Evolutionary conservation across 2,329 filamentous ascomycete genomes (phyloP), one percentile per base, ranked within the genome.

Genomic region (Apiospora saccharicola): DNA sequence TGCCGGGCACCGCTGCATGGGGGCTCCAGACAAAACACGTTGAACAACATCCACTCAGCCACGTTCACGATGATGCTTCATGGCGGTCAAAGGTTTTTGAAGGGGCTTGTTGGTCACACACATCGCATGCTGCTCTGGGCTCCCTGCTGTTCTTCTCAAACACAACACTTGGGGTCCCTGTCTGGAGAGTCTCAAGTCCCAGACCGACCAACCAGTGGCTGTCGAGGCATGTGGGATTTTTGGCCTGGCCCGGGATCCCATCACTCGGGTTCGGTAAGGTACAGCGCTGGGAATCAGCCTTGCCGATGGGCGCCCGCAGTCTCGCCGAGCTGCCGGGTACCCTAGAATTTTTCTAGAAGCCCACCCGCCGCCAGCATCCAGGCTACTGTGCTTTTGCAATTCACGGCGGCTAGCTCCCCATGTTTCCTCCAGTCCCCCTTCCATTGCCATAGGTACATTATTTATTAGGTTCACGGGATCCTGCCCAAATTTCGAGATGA

Each of bases 341-440:
- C 64, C 64, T 68, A 68, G 64, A 68, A 68, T 68, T 44, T 34
- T 68, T 68, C 64, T 68, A 46, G 64, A 68, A 68, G 41, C n/a
- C 13, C 16, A 30, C 64, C 64, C n/a, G 64, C 41, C 64, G 49
- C 49, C n/a, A 51, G 49, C 49, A 24, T 24, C n/a, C 67, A 46
- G 67, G 37, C 67, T 46, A 49, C 67, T 47, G 26, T 68, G 53
- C 19, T 12, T 24, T 53, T 14, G 53, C 8, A 61, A 34, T 34
- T 61, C 16, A 22, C 51, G 30, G 14, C 24, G 13, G 5, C 26
- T 37, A n/a, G 57, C 14, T 1, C 30, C 57, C 57, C 57, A 41
- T 37, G 57, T 37, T 64, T 19, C 57, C 57, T 41, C 12, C 51
- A 34, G 14, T 2, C 10, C 41, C 13, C 57, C 30, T 64, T 41